Conservation (phyloP, 805 yeast species). For the Metschnikowia borealis region DNA sequence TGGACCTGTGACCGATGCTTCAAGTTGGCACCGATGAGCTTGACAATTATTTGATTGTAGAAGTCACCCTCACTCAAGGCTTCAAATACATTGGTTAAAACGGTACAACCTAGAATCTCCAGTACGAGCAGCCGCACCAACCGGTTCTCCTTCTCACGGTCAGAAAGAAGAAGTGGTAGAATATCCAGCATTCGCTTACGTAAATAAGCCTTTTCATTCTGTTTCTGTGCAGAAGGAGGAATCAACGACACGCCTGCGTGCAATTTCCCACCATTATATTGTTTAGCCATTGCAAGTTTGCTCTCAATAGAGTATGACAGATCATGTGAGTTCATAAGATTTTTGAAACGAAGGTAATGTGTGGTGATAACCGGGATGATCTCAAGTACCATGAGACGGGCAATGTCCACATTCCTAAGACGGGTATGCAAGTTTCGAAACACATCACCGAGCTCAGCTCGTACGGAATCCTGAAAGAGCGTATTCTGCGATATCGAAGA, state of each 20-base stretch:
- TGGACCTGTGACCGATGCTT: conserved; percentile 74
- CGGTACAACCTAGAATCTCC: conserved; percentile 57
- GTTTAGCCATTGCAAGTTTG: conserved; percentile 39
- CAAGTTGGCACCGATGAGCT: conserved; percentile 57
- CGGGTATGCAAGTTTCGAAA: conserved; percentile 41
- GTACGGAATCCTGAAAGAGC: conserved; percentile 37
- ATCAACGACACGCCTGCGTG: conserved; percentile 53
- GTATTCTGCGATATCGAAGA: conserved; percentile 34
- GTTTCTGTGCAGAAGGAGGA: conserved; percentile 26
- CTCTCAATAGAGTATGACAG: conserved; percentile 29
- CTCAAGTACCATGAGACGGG: conserved; percentile 53
- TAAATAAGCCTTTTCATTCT: conserved; percentile 47
- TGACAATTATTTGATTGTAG: conserved; percentile 63
- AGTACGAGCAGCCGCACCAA: conserved; percentile 49
- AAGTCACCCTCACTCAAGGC: conserved; percentile 70
- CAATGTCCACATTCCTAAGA: conserved; percentile 44
- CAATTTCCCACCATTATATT: conserved; percentile 47
- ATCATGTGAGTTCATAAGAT: conserved; percentile 15
- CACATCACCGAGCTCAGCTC: conserved; percentile 40
- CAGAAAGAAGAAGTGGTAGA: conserved; percentile 49
- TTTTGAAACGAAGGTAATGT: conserved; percentile 53
- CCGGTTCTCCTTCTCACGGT: conserved; percentile 42
- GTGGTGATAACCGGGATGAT: conserved; percentile 62
- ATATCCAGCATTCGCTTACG: conserved; percentile 38
- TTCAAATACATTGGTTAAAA: conserved; percentile 47